Evolutionary conservation across 129 eudicot species (phyloP).

Genomic region (Chrysanthemum seticuspe): DNA sequence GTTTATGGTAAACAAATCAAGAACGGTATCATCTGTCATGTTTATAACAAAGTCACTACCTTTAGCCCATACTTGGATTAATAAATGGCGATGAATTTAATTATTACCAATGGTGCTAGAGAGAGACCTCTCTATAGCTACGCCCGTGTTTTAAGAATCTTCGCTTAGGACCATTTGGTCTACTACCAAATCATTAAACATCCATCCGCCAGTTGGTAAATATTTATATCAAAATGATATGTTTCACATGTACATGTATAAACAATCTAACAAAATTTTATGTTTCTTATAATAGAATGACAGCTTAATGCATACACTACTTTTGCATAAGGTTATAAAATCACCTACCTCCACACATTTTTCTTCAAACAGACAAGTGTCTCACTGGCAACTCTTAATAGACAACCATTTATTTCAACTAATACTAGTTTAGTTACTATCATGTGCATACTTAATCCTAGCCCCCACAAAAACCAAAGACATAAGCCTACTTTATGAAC

Average conservation of each 20-base stretch:
- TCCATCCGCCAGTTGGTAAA: background rate
- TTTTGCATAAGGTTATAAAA: no score
- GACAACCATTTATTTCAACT: background rate
- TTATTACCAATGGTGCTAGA: slow-evolving; percentile 10
- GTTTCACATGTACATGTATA: background rate
- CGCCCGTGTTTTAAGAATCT: background rate
- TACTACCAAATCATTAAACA: slow-evolving; percentile 16
- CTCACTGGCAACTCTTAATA: background rate
- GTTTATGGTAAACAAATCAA: slow-evolving; percentile 1
- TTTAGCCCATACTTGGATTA: slow-evolving; percentile 17
- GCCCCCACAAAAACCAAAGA: slow-evolving; percentile 41
- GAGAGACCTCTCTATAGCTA: slow-evolving; percentile 9
- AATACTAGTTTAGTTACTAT: slow-evolving; percentile 4
- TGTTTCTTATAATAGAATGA: background rate
- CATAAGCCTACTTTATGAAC: slow-evolving; percentile 48
- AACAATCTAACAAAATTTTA: background rate
- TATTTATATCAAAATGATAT: background rate
- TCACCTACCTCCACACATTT: no score
- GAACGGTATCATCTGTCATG: slow-evolving; percentile 17
- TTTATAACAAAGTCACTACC: slow-evolving; percentile 9
- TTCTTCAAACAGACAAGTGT: no score
- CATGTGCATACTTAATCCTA: slow-evolving; percentile 36
- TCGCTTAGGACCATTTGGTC: background rate
- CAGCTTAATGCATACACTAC: background rate
- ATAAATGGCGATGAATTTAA: slow-evolving; percentile 16